These are phyloP conservation scores for Populus ilicifolia DNA, from an alignment of 345 rosid genomes.

Conservation along the genomic window DNA sequence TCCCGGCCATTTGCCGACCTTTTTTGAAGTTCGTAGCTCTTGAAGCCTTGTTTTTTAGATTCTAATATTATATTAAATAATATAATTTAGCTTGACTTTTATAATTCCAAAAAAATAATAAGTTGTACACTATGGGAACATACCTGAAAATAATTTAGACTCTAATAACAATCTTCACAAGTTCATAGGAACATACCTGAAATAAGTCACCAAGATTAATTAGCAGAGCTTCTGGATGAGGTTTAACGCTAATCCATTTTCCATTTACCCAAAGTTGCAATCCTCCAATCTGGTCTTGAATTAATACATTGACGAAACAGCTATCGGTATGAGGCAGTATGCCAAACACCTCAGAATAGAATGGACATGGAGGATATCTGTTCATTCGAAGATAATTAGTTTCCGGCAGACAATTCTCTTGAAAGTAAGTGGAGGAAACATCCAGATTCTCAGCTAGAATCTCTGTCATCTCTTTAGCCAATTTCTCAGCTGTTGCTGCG, in stretches of 20 bases:
- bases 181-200: slow-evolving; percentile 38
- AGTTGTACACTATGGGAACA: too few species aligned
- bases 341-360: slow-evolving; percentile 46
- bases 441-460: slow-evolving; percentile 41
- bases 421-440: slow-evolving; percentile 35
- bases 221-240: slow-evolving; percentile 50
- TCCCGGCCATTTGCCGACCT: too few species aligned
- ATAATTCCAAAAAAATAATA: too few species aligned
- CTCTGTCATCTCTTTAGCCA: slow-evolving; percentile 47
- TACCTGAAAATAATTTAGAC: too few species aligned
- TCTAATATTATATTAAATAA: too few species aligned
- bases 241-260: slow-evolving; percentile 57
- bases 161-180: too few species aligned
- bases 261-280: slow-evolving; percentile 56
- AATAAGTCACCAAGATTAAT: slow-evolving; percentile 73
- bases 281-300: slow-evolving; percentile 65
- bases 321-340: slow-evolving; percentile 77
- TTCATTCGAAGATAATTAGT: slow-evolving; percentile 57
- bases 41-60: too few species aligned
- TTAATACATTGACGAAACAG: slow-evolving; percentile 55
- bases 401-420: slow-evolving; percentile 33
- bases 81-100: too few species aligned
- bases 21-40: too few species aligned
- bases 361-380: slow-evolving; percentile 63
- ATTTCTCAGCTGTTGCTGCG: slow-evolving; percentile 25